These are phyloP conservation scores for Adansonia madagascariensis DNA, from an alignment of 441 rosid genomes.

Conservation along the genomic window DNA sequence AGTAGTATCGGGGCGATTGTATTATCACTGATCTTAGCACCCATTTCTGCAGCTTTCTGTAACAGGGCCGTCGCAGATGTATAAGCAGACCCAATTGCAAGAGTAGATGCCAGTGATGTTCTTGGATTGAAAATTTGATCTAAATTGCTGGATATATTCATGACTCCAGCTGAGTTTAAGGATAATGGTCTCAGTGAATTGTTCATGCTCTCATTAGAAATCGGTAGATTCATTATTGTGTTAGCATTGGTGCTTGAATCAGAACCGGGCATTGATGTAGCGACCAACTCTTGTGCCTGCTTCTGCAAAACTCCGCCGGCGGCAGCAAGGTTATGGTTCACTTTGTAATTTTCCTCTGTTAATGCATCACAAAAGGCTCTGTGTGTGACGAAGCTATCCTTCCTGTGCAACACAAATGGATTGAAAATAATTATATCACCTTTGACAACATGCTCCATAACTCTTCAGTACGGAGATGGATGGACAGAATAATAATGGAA, in stretches of 20 bases:
- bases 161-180: conserved; percentile 41
- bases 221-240: conserved; percentile 40
- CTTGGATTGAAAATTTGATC: conserved; percentile 40
- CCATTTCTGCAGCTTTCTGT: conserved; percentile 69
- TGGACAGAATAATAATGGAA: no score
- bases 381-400: conserved; percentile 66
- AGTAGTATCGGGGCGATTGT: conserved; percentile 48
- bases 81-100: conserved; percentile 35
- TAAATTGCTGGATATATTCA: conserved; percentile 29
- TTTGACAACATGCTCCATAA: neutral
- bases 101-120: conserved; percentile 33
- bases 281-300: conserved; percentile 40
- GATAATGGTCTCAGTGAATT: conserved; percentile 35
- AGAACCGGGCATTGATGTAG: conserved; percentile 40
- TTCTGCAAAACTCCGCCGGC: conserved; percentile 37
- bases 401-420: conserved; percentile 41
- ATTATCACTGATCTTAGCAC: conserved; percentile 55
- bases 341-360: conserved; percentile 53
- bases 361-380: conserved; percentile 67
- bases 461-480: neutral
- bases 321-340: conserved; percentile 37
- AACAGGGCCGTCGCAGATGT: conserved; percentile 63
- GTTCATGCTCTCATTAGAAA: conserved; percentile 35
- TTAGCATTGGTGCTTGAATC: conserved; percentile 39
- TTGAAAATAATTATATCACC: neutral